These are phyloP conservation scores for Amanita thiersii DNA, from an alignment of 768 basidiomycete species.

Conservation along the genomic window DNA sequence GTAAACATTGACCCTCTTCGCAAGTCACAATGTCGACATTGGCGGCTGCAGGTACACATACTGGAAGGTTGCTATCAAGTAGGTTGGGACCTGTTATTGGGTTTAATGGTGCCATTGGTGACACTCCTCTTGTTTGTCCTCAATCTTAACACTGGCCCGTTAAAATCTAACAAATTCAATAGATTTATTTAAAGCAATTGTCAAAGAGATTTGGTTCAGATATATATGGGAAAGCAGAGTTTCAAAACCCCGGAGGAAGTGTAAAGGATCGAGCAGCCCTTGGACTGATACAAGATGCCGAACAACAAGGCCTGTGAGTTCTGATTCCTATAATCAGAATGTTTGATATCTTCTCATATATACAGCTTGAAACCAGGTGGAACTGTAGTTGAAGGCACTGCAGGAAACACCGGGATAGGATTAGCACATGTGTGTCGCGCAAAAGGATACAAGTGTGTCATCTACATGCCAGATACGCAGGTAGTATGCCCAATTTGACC, in stretches of 20 bases:
- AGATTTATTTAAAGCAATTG: slow-evolving; percentile 80
- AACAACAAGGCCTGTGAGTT: slow-evolving; percentile 70
- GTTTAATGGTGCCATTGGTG: slow-evolving; percentile 84
- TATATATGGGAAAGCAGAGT: slow-evolving; percentile 95
- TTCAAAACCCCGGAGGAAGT: slow-evolving; percentile 96
- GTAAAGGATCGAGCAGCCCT: slow-evolving; percentile 97
- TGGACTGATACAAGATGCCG: slow-evolving; percentile 80
- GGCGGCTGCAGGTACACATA: no score
- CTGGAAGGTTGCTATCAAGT: no score
- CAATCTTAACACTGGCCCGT: not conserved
- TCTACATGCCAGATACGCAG: slow-evolving; percentile 97
- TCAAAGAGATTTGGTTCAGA: slow-evolving; percentile 78
- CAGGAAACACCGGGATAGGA: slow-evolving; percentile 97
- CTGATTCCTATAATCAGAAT: not conserved
- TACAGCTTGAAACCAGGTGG: slow-evolving; percentile 85
- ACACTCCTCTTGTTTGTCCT: slow-evolving; percentile 77
- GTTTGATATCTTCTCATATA: not conserved
- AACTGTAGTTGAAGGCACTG: slow-evolving; percentile 95
- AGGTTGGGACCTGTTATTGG: slow-evolving; percentile 51
- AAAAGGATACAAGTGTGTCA: slow-evolving; percentile 93
- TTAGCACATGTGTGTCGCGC: slow-evolving; percentile 92
- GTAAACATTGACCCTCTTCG: no score
- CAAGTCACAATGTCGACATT: no score
- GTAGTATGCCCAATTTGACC: slow-evolving; percentile 22
- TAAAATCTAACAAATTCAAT: slow-evolving; percentile 7